Evolutionary conservation across 176 grass and related monocot genomes (phyloP), one percentile per base, ranked within the genome.

Genomic region (Paspalum vaginatum): DNA sequence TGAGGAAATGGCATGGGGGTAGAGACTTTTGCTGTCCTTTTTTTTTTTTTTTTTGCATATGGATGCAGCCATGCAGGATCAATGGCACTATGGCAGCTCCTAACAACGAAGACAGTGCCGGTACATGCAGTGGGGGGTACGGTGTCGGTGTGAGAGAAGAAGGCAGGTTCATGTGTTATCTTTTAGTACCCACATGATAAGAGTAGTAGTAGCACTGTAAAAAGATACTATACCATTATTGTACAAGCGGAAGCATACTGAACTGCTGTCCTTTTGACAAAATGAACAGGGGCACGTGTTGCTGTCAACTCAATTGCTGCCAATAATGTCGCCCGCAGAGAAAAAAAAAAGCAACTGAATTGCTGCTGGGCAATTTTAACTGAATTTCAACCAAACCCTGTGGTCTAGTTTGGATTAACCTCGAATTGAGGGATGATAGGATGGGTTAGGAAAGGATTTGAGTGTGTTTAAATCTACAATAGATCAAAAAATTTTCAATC

Each of bases 221-320:
- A 26, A 53, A 71, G 6, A 2, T 25, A 58, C 2, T 48, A 5
- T 46, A 32, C 18, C 40, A 77, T 47, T 15, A 47, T 42, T 69
- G 57, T 14, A 45, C 37, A 37, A 62, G 32, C 13, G 66, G 42
- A 18, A 46, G 18, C 17, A 18, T 7, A 0, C 4, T 9, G 17
- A 24, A 74, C 27, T 13, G 69, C 72, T 53, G 9, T 68, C 44
- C 65, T 45, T 4, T 43, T 6, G 65, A 68, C 65, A 44, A 43
- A 16, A 52, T 37, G 60, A 65, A n/a, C 32, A 55, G 6, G 59
- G 50, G 10, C 39, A 48, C 5, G 10, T 81, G 67, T 49, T 25
- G 53, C 54, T 81, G 51, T 46, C 65, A 70, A 79, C 50, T 70
- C 39, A 32, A 61, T 24, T 41, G 43, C 4, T 43, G 42, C 22